Evolutionary conservation across 164 flowering plant genomes (phyloP).

Genomic region (Aristolochia californica): DNA sequence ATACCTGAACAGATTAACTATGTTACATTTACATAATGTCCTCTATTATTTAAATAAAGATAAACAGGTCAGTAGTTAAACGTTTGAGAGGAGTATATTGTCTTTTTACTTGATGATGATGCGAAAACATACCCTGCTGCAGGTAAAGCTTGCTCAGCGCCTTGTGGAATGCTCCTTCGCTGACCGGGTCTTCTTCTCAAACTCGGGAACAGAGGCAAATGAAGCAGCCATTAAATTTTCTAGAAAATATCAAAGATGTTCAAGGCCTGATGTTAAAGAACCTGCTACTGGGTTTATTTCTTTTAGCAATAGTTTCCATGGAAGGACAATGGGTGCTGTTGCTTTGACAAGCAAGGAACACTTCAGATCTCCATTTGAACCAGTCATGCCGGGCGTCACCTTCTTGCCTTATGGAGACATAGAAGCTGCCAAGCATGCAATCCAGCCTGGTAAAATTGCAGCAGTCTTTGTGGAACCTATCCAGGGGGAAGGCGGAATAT

Average conservation of each 20-base stretch:
- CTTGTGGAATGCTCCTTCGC: constrained; percentile 74
- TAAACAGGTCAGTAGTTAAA: too few species aligned
- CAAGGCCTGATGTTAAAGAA: constrained; percentile 34
- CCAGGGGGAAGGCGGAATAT: constrained; percentile 96
- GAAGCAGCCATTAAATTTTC: constrained; percentile 96
- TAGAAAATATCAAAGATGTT: constrained; percentile 61
- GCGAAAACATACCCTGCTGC: neutral
- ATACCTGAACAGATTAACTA: too few species aligned
- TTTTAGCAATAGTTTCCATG: constrained; percentile 75
- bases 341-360: constrained; percentile 91
- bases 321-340: constrained; percentile 91
- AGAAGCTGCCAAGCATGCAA: constrained; percentile 41
- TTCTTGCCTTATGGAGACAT: constrained; percentile 76
- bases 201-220: constrained; percentile 96
- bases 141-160: constrained; percentile 78
- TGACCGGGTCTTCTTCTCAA: constrained; percentile 83
- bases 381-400: constrained; percentile 93
- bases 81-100: too few species aligned
- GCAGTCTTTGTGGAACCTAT: constrained; percentile 96
- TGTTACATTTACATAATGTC: too few species aligned
- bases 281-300: constrained; percentile 67
- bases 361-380: constrained; percentile 77
- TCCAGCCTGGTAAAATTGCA: constrained; percentile 54
- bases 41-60: too few species aligned
- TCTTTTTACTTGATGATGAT: neutral